Base-by-base conservation (phyloP, 768 basidiomycete species). In the Russula dissimulans region DNA sequence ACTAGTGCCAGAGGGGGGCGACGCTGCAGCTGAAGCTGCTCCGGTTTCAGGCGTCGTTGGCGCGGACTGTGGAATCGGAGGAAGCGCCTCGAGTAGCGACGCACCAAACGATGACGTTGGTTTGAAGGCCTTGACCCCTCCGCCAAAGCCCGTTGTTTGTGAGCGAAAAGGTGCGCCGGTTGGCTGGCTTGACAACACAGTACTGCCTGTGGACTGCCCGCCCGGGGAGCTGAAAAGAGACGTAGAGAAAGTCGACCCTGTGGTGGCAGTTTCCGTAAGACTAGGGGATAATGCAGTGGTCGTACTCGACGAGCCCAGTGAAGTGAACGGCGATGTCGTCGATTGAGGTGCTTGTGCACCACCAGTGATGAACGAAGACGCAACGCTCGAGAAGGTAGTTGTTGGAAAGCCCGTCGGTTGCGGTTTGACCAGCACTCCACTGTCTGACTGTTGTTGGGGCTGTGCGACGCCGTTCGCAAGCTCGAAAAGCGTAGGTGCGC, bases 401-500 rank as follows among this genome's bases (percentile, higher is more conserved):
- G 45, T 26, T 15, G 52, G 49, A 6, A 47, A 31, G 36, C 54
- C 45, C 62, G 69, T 66, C 64, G 26, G 52, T 45, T 42, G 59
- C 53, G 61, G 58, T 46, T 66, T 46, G 73, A 59, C 45, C 51
- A 45, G 61, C 15, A 31, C 46, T 5, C 38, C 53, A 5, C 18
- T 54, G n/a, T 62, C 52, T 44, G 57, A 32, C 18, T 38, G 58
- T 22, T 14, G 42, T 41, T 57, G 56, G 9, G 45, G 39, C 36
- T 57, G 60, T 11, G 22, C 75, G 17, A 72, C 64, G 10, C 82
- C 80, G 74, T 79, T 80, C 3, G 85, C 80, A 14, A 97, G 73
- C 68, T 97, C 89, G 72, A 89, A 81, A 68, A 97, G 75, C 2
- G 90, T 92, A 10, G 88, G 91, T 32, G 78, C 81, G 70, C 85